Evolutionary conservation across 2,329 filamentous ascomycete species (phyloP), one percentile per base, ranked within the genome.

Genomic region (Cordyceps militaris): DNA sequence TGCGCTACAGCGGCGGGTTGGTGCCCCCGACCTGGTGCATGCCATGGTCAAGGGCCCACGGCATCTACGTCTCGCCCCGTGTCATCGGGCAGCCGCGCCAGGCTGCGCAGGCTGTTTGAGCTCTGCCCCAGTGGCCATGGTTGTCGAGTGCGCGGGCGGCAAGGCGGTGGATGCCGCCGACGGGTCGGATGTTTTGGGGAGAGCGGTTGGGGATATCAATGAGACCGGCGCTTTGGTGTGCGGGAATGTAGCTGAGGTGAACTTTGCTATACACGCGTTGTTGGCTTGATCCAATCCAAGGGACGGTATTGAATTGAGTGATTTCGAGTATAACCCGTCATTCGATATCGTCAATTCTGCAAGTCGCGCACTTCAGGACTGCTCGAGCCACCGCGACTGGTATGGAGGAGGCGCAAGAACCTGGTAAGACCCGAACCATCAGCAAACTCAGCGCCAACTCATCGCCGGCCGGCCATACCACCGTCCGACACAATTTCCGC

Each of bases 11-110:
- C 19, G 83, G 83, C 0, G 83, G 83, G 0, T 67, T 86, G 3
- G 83, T 86, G 3, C 83, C 83, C 83, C 83, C 0, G 83, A 86
- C 57, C 70, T 86, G 0, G 77, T 80, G 13, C 83, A 86, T 59
- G 75, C 78, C 4, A 69, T 86, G 8, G 76, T 80, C 59, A 85
- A 86, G 67, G 81, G 82, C 0, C n/a, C 82, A 86, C 56, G 83
- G 83, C 1, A 66, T 86, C 1, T 86, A 85, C 63, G 64, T 85
- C 2, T 82, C 77, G 1, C 83, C 83, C n/a, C 0, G 81, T 83
- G 5, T 80, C 80, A 1, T 65, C 61, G 0, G 65, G 65, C 10
- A 81, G 76, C 63, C 73, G 72, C 61, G 80, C 83, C 0, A 86
- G 86, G 73, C 67, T 86, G 59, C 71, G 83, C 34, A 70, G 78